phyloP scores from a whole-genome alignment of 1,139 yeast genomes.

The Protomyces pachydermus region DNA sequence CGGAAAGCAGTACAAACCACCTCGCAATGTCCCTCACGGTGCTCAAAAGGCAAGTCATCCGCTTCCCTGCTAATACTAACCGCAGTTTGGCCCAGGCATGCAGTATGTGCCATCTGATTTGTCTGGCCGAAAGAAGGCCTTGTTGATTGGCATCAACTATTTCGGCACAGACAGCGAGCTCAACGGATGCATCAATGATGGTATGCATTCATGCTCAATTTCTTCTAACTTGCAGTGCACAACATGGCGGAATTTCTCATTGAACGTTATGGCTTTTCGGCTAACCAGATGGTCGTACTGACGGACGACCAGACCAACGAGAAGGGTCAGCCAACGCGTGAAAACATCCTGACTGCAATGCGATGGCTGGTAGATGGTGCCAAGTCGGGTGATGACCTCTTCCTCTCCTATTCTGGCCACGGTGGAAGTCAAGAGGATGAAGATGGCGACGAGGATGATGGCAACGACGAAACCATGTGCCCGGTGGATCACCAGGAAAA shows the following conservation, averaged over 20 bases:
- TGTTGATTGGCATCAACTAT: slow-evolving; percentile 82
- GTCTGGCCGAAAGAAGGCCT: slow-evolving; percentile 56
- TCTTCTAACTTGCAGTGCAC: neutral
- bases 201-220: neutral
- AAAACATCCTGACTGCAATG: slow-evolving; percentile 79
- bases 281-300: slow-evolving; percentile 72
- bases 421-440: slow-evolving; percentile 78
- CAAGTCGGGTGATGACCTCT: slow-evolving; percentile 33
- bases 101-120: slow-evolving; percentile 43
- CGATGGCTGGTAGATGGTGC: slow-evolving; percentile 84
- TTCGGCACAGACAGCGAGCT: slow-evolving; percentile 63
- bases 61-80: neutral
- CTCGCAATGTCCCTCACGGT: neutral
- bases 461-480: slow-evolving; percentile 81
- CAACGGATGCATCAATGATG: slow-evolving; percentile 77
- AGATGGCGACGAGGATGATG: slow-evolving; percentile 89
- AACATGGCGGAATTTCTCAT: slow-evolving; percentile 34
- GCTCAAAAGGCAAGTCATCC: neutral
- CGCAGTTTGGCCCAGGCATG: neutral
- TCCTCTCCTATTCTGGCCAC: slow-evolving; percentile 66
- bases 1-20: neutral
- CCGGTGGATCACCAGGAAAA: slow-evolving; percentile 72
- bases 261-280: slow-evolving; percentile 57
- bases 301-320: slow-evolving; percentile 71
- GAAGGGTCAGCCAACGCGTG: slow-evolving; percentile 67